phyloP scores from a whole-genome alignment of 2,329 filamentous ascomycete genomes.

The Trichoderma citrinoviride region DNA sequence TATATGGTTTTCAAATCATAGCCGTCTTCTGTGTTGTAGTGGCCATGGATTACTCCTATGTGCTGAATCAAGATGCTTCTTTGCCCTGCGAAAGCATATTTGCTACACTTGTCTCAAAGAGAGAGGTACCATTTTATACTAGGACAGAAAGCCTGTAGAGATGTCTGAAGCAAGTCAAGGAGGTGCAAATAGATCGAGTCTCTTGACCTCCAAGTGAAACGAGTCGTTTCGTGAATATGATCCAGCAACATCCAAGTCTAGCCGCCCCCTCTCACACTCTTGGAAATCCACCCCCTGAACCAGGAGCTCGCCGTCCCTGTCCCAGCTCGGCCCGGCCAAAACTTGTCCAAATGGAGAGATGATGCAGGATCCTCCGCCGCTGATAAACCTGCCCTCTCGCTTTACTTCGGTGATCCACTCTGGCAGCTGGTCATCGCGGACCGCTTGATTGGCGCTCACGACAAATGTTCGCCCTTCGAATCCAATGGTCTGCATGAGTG shows the following conservation, averaged over 20 bases:
- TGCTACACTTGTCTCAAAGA: no score
- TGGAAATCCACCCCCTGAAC: constrained; percentile 4
- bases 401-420: constrained; percentile 6
- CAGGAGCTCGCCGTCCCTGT: constrained; percentile 5
- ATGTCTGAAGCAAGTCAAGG: not conserved
- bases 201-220: not conserved
- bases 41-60: accelerated
- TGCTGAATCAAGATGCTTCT: no score
- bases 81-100: no score
- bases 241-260: constrained; percentile 13
- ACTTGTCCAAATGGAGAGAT: constrained; percentile 8
- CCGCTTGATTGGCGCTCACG: constrained; percentile 3
- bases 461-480: constrained; percentile 6
- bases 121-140: no score
- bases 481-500: constrained; percentile 10
- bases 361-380: constrained; percentile 1
- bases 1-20: no score
- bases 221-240: constrained; percentile 17
- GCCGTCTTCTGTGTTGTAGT: no score
- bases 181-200: constrained; percentile 8
- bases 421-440: not conserved
- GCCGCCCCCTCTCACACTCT: constrained; percentile 1
- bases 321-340: not conserved
- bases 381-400: constrained; percentile 4
- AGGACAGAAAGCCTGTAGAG: not conserved